Evolutionary conservation across 306 rosid genomes (phyloP).

Genomic region (Cicer pinnatifidum): DNA sequence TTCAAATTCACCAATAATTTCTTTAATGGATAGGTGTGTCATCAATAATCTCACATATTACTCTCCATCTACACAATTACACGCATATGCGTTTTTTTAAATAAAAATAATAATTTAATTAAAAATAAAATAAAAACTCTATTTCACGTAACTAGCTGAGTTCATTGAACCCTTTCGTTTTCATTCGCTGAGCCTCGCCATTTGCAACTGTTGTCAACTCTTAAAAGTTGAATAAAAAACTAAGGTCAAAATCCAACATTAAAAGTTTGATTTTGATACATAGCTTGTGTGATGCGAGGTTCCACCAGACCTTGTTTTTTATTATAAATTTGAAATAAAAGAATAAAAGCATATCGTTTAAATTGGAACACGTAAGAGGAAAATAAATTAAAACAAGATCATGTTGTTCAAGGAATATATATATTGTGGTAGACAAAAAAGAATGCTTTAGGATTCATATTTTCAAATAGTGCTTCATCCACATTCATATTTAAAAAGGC

Average conservation of each 20-base stretch:
- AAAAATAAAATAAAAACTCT: not conserved
- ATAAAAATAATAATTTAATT: no score
- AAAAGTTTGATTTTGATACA: constrained; percentile 44
- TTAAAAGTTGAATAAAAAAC: constrained; percentile 16
- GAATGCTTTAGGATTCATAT: constrained; percentile 18
- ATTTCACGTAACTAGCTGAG: constrained; percentile 16
- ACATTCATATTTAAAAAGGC: constrained; percentile 35
- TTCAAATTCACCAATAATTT: no score
- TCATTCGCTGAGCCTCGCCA: not conserved
- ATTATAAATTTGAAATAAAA: not conserved
- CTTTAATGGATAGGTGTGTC: no score
- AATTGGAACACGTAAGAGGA: constrained; percentile 38
- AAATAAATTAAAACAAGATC: constrained; percentile 1
- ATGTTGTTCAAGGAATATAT: constrained; percentile 37
- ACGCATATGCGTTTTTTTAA: no score
- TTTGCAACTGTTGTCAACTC: constrained; percentile 31
- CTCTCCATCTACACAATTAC: no score
- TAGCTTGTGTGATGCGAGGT: constrained; percentile 41
- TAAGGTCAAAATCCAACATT: constrained; percentile 39
- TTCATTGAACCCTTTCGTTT: constrained; percentile 43
- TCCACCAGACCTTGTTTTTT: constrained; percentile 30
- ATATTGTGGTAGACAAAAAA: constrained; percentile 39
- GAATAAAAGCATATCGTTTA: constrained; percentile 34
- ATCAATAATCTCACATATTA: no score
- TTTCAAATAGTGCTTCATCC: constrained; percentile 44